Percentiles rank a stretch among this genome's conserved stretches.
Evolutionary conservation across 1,284 basidiomycete species (phyloP).

Genomic region (Microbotryum violaceum): DNA sequence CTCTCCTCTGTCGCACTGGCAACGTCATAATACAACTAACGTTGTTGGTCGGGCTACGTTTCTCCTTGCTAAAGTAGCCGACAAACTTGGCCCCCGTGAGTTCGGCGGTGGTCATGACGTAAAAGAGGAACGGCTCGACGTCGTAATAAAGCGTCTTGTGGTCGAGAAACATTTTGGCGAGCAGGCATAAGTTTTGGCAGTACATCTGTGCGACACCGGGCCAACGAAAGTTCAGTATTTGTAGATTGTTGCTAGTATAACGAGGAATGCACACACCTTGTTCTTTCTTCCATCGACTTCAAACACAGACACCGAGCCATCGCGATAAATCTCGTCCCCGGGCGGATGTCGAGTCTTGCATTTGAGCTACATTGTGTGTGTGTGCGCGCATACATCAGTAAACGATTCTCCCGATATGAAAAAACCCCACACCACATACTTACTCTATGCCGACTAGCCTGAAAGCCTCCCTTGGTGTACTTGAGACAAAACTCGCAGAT

Average conservation of each 20-base stretch:
- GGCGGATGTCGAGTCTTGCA: conserved; percentile 93
- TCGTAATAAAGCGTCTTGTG: conserved; percentile 99
- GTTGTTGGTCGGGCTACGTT: conserved; percentile 90
- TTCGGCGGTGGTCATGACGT: conserved; percentile 86
- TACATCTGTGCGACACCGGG: conserved; percentile 61
- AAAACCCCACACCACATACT: conserved; percentile 38
- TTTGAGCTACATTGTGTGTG: conserved; percentile 57
- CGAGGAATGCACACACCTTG: conserved; percentile 53
- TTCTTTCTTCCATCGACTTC: conserved; percentile 98
- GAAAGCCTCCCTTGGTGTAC: conserved; percentile 95
- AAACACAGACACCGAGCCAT: conserved; percentile 80
- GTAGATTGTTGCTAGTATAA: neutral
- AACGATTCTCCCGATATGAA: neutral
- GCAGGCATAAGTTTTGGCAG: conserved; percentile 96
- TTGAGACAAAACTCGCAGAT: conserved; percentile 97
- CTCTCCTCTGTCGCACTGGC: conserved; percentile 85
- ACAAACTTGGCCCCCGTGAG: conserved; percentile 87
- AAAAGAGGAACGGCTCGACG: conserved; percentile 98
- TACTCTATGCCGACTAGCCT: conserved; percentile 76
- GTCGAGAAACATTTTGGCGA: conserved; percentile 99
- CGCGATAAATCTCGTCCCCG: conserved; percentile 96
- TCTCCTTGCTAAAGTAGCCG: conserved; percentile 99
- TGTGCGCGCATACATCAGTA: neutral
- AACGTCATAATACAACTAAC: conserved; percentile 99
- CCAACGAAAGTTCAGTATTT: neutral